Evolutionary conservation across 257 asterid species (phyloP), one percentile per base, ranked within the genome.

Genomic region (Solanum neorickii): DNA sequence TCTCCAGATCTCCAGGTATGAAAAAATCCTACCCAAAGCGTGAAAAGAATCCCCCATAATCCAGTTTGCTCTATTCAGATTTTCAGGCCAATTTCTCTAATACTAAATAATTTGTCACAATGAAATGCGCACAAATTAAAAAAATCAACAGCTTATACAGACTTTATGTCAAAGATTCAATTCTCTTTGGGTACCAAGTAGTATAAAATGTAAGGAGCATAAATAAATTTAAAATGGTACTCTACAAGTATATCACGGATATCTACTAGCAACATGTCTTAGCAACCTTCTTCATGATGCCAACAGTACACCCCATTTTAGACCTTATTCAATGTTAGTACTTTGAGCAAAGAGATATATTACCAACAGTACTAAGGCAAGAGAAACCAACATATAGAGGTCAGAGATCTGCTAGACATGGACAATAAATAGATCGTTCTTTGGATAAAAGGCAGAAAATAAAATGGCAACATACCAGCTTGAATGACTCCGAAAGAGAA

Each of bases 401-500:
- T 70, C 46, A 70, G 49, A 25, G 9, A 33, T 74, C 65, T 29
- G 35, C 82, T 41, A 66, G 27, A 25, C 18, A 39, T 46, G 27
- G 35, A 39, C 25, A 41, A 84, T 18, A 84, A 70, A 66, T 37
- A 62, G 65, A 84, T 25, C 6, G 21, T 25, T 46, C 37, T 10
- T 16, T 18, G 87, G 60, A 86, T 82, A 42, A 84, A 87, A 52
- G 33, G 14, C 66, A 88, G 86, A 88, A 52, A 18, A 31, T n/a
- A 46, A 83, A 41, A 70, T 44, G 20, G 86, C 3, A 60, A n/a
- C 93, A 86, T 92, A 97, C 99, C 93, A 95, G 95, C 95, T 95
- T 97, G 90, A 96, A 96, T 16, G 98, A 92, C 8, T 97, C 98
- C 13, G 98, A 95, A 87, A 96, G 88, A 72, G 98, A 93, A 87